Base-by-base conservation (phyloP, 2,329 filamentous ascomycete species). In the Mariannaea elegans region DNA sequence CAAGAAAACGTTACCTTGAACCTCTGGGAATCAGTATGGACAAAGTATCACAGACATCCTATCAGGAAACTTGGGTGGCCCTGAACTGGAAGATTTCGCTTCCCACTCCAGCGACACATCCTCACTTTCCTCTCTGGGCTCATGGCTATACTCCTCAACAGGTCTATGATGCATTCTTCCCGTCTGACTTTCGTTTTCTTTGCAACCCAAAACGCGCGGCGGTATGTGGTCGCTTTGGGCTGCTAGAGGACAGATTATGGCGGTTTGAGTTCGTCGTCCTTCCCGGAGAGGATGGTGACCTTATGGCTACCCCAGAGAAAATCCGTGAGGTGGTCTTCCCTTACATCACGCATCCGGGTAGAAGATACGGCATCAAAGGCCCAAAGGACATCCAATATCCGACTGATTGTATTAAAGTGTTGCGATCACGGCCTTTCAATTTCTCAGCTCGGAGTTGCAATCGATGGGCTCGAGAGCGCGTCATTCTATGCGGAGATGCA, bases 121-220 rank as follows among this genome's bases (percentile, higher is more conserved):
- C 81, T 1, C 65, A 76, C 1, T 82, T 84, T 47, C 78, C 81
- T 1, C 68, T 83, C 2, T 84, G 81, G 81, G 53, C 74, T 6
- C 64, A 79, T 0, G 81, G 80, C 3, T 81, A 80, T 58, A 77
- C 74, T 0, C 79, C 81, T 2, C 71, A 81, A 46, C 60, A 80
- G 18, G 80, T 83, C 1, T 82, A 82, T 53, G 78, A 83, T 52
- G 50, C 76, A 0, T 84, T 82, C 64, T 84, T 80, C 67, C 82
- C 81, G 0, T 62, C 39, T 3, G 72, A 76, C 2, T 82, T 80
- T 65, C 77, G 79, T 7, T 84, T 83, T 57, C 73, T 78, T 42
- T 78, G 77, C 61, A 78, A 80, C 38, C 77, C 78, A 0, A 66
- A 72, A 1, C 73, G 78, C 29, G 76, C 82, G 2, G 72, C 80